phyloP scores from a whole-genome alignment of 2,329 filamentous ascomycete genomes.

The Botrytis byssoidea region DNA sequence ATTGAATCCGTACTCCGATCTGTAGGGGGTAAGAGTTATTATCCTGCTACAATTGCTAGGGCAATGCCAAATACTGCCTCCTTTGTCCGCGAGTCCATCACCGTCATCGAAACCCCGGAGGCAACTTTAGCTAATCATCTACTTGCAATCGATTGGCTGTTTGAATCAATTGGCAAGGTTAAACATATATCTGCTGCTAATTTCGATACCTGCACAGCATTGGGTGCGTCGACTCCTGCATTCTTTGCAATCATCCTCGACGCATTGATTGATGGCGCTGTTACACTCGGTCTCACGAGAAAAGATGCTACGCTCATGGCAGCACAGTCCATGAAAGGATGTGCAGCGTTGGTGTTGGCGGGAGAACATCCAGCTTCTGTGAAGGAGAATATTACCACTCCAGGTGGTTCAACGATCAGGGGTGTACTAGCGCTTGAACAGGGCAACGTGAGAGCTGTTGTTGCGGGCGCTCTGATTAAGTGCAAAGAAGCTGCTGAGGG shows the following conservation, averaged over 20 bases:
- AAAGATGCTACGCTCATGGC: slow-evolving; percentile 51
- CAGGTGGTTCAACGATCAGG: slow-evolving; percentile 16
- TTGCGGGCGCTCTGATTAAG: slow-evolving; percentile 11
- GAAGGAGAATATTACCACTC: slow-evolving; percentile 43
- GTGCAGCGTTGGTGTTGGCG: slow-evolving; percentile 48
- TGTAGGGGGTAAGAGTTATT: slow-evolving; percentile 13
- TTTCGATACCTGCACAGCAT: slow-evolving; percentile 41
- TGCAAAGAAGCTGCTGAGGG: slow-evolving; percentile 18
- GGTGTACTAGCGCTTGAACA: slow-evolving; percentile 11
- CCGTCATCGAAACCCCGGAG: slow-evolving; percentile 5
- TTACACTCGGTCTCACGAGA: slow-evolving; percentile 48
- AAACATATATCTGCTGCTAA: slow-evolving; percentile 7
- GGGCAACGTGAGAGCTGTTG: slow-evolving; percentile 14
- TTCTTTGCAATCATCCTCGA: slow-evolving; percentile 20
- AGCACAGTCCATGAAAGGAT: slow-evolving; percentile 49
- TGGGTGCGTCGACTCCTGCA: slow-evolving; percentile 29
- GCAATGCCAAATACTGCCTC: slow-evolving; percentile 18
- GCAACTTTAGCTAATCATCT: slow-evolving; percentile 1
- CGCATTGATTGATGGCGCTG: slow-evolving; percentile 20
- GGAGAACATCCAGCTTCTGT: slow-evolving; percentile 52
- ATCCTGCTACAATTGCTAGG: slow-evolving; percentile 4
- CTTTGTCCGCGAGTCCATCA: slow-evolving; percentile 15
- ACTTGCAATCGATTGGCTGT: slow-evolving; percentile 2
- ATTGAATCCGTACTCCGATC: slow-evolving; percentile 9
- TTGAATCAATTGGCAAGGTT: slow-evolving; percentile 14